A percentile compares a stretch with the other conserved stretches of the same genome.
These are phyloP conservation scores for Pseudoperonospora humuli DNA, from an alignment of 352 stramenopile species.

Conservation along the genomic window DNA sequence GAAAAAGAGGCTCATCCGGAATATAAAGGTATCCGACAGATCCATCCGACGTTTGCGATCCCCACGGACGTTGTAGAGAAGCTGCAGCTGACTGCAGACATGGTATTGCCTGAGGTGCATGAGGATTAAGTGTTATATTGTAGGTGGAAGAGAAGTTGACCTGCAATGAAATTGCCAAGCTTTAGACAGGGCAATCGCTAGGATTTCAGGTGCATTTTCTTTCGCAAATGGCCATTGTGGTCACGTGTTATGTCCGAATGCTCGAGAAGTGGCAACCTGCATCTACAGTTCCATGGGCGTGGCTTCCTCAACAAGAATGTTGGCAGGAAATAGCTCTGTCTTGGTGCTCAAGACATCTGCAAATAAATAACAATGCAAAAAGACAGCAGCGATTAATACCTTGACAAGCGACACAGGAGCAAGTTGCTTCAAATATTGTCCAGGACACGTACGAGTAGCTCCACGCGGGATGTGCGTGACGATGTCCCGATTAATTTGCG, in stretches of 20 bases:
- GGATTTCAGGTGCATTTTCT: constrained; percentile 23
- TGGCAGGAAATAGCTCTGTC: constrained; percentile 55
- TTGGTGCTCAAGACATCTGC: constrained; percentile 61
- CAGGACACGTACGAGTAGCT: constrained; percentile 55
- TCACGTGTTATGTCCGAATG: constrained; percentile 9
- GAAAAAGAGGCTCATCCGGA: constrained; percentile 46
- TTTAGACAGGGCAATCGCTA: constrained; percentile 5
- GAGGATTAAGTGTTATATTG: constrained; percentile 12
- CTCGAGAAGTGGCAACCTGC: constrained; percentile 7
- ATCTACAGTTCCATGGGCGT: constrained; percentile 74
- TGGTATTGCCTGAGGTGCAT: constrained; percentile 24
- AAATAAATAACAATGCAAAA: constrained; percentile 7
- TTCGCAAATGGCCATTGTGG: constrained; percentile 19
- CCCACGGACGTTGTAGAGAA: constrained; percentile 87
- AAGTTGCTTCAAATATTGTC: too few species aligned
- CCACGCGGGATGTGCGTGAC: constrained; percentile 76
- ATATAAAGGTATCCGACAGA: constrained; percentile 68
- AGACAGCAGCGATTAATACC: constrained; percentile 1
- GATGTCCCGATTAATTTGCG: constrained; percentile 77
- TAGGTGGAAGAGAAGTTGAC: constrained; percentile 1
- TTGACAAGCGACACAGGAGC: not conserved
- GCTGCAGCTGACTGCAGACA: constrained; percentile 79
- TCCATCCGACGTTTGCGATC: constrained; percentile 94
- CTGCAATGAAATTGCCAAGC: constrained; percentile 7
- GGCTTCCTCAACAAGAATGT: constrained; percentile 64